These are phyloP conservation scores for Saccharomycopsis fibuligera DNA, from an alignment of 805 yeast species.

Conservation along the genomic window DNA sequence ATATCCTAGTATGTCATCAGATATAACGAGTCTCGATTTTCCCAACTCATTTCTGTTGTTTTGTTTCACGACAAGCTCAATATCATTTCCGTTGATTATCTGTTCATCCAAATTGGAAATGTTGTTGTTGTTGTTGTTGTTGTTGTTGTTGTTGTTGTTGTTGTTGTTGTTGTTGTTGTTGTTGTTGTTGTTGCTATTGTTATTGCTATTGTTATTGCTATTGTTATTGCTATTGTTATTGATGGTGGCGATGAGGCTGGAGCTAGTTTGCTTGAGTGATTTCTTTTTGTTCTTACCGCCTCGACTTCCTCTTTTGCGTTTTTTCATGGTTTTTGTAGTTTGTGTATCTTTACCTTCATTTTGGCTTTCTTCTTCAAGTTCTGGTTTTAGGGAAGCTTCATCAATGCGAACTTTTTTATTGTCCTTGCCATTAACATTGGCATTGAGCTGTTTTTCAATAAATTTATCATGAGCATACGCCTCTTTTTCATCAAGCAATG, in stretches of 20 bases:
- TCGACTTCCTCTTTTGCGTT: constrained; percentile 76
- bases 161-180: constrained; percentile 34
- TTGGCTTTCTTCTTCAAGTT: constrained; percentile 15
- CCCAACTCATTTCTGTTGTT: constrained; percentile 25
- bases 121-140: constrained; percentile 1
- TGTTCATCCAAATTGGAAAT: constrained; percentile 14
- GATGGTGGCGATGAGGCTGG: constrained; percentile 35
- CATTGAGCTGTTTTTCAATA: not conserved
- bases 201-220: constrained; percentile 1
- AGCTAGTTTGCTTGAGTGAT: constrained; percentile 23
- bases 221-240: constrained; percentile 3
- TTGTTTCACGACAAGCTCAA: constrained; percentile 23
- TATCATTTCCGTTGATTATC: constrained; percentile 15
- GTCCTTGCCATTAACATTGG: constrained; percentile 10
- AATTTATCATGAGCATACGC: too few species aligned
- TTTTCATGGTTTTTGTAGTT: constrained; percentile 33
- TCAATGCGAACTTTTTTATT: constrained; percentile 4
- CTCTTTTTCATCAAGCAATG: too few species aligned
- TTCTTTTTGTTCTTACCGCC: constrained; percentile 59
- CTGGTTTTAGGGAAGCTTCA: constrained; percentile 4
- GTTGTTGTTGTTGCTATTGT: constrained; percentile 23
- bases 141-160: constrained; percentile 1
- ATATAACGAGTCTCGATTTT: constrained; percentile 49
- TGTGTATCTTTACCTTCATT: constrained; percentile 4
- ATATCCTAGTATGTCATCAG: constrained; percentile 79